Conservation (phyloP, 768 basidiomycete species). For the Tylopilus rubrobrunneus region DNA sequence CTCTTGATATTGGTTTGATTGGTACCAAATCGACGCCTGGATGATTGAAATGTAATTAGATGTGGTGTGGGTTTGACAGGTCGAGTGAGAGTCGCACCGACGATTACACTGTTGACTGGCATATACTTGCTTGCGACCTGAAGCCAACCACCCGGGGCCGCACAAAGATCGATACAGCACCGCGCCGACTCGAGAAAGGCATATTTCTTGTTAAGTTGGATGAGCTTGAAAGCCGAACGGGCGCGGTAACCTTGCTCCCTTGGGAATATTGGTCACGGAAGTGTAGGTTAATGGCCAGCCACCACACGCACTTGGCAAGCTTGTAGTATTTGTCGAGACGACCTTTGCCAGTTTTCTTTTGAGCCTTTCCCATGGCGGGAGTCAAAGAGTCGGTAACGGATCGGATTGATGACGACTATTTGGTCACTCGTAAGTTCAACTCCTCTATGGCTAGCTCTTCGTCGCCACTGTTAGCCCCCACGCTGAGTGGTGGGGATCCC, state of each 20-base stretch:
- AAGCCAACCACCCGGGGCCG: conserved; percentile 98
- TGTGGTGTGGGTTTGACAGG: conserved; percentile 1
- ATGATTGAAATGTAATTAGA: conserved; percentile 5
- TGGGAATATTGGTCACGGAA: conserved; percentile 9
- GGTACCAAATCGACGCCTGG: conserved; percentile 92
- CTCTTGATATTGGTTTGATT: conserved; percentile 92
- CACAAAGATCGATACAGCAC: conserved; percentile 97
- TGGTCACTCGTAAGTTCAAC: not conserved
- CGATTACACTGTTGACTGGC: conserved; percentile 87
- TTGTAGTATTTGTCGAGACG: conserved; percentile 97
- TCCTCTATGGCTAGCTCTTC: conserved; percentile 25
- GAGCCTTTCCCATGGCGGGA: conserved; percentile 61
- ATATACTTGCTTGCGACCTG: conserved; percentile 98
- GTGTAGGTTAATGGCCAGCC: conserved; percentile 1
- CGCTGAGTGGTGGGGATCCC: conserved; percentile 2
- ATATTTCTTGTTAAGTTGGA: conserved; percentile 98
- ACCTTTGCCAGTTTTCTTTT: conserved; percentile 95
- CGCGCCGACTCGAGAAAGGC: conserved; percentile 81
- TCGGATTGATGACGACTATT: conserved; percentile 17
- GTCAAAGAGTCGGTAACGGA: not conserved
- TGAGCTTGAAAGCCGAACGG: conserved; percentile 98
- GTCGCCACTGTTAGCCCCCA: conserved; percentile 27
- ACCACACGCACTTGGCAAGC: conserved; percentile 68
- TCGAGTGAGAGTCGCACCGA: conserved; percentile 51
- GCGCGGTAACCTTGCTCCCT: conserved; percentile 99